Evolutionary conservation across 306 rosid genomes (phyloP).

Genomic region (Lagenaria siceraria): DNA sequence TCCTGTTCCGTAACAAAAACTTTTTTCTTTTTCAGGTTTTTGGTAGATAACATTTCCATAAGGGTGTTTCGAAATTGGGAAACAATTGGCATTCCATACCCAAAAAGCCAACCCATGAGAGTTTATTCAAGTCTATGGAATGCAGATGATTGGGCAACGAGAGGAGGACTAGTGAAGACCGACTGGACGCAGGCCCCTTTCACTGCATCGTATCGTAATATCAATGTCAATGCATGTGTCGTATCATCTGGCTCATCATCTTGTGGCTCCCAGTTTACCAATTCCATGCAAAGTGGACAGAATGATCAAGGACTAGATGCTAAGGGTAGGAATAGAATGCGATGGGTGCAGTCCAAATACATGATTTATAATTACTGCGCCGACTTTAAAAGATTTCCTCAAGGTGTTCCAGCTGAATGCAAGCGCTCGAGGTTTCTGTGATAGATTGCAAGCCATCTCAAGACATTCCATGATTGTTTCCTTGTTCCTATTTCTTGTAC

Average conservation of each 20-base stretch:
- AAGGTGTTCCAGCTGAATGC: slow-evolving; percentile 35
- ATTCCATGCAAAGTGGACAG: not conserved
- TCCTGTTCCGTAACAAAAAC: not conserved
- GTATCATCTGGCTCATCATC: slow-evolving; percentile 4
- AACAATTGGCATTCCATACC: slow-evolving; percentile 18
- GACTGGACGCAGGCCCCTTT: slow-evolving; percentile 44
- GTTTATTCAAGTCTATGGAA: slow-evolving; percentile 32
- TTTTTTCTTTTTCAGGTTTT: not conserved
- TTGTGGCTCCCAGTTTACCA: not conserved
- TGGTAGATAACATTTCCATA: slow-evolving; percentile 27
- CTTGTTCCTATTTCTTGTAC: not conserved
- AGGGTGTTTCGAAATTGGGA: slow-evolving; percentile 29
- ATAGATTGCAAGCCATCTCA: not conserved
- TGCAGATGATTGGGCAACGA: slow-evolving; percentile 39
- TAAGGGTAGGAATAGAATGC: slow-evolving; percentile 18
- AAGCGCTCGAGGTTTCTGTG: slow-evolving; percentile 8
- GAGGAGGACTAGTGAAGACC: slow-evolving; percentile 33
- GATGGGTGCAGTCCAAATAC: slow-evolving; percentile 36
- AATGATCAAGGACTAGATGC: slow-evolving; percentile 24
- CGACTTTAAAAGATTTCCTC: slow-evolving; percentile 26
- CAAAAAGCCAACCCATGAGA: slow-evolving; percentile 29
- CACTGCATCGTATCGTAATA: slow-evolving; percentile 27
- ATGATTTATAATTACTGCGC: slow-evolving; percentile 39
- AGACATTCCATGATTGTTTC: not conserved
- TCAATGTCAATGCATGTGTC: slow-evolving; percentile 21